Evolutionary conservation across 495 filamentous ascomycete genomes (phyloP), one percentile per base, ranked within the genome.

Genomic region (Trichodelitschia bisporula): DNA sequence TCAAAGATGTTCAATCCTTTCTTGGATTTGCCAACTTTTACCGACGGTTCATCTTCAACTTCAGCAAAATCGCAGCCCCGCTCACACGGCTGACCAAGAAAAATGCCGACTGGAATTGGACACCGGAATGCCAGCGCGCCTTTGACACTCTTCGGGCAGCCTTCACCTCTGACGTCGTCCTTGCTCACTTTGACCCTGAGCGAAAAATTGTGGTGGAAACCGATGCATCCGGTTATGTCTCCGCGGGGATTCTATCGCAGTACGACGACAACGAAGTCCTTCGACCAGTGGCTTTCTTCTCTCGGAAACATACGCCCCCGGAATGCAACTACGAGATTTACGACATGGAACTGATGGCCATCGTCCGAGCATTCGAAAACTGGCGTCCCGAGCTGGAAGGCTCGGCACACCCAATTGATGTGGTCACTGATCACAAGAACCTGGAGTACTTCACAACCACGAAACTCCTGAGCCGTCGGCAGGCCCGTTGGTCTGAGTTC

Each of bases 61-160:
- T 39, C 32, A 33, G 35, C 10, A 18, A 25, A 3, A 28, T 43
- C 18, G 30, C 38, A 15, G 14, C 24, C 28, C 38, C 39, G 10
- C 36, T 40, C 9, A 28, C 29, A 2, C 9, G 12, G 4, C 4
- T 36, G 29, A 35, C 29, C 40, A 29, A 29, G 8, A 6, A 15
- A 6, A 17, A 29, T 29, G 6, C 27, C 15, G 8, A 29, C 27
- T 17, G 8, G 6, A 6, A 24, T n/a, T 29, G 27, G 27, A 8
- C 27, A 6, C 11, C 10, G 14, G 27, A 6, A 17, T 17, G 15
- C 15, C 18, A 64, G 35, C 41, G 55, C 29, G 59, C 61, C 17
- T 64, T 64, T 31, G 46, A 48, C 9, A 30, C 37, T 4, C 41
- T 59, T 30, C 61, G 66, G 41, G 48, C 51, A 14, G 43, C 50